A percentile compares a stretch with the other conserved stretches of the same genome.
These are phyloP conservation scores for Rhodotorula babjevae DNA, from an alignment of 768 basidiomycete genomes.

Conservation along the genomic window DNA sequence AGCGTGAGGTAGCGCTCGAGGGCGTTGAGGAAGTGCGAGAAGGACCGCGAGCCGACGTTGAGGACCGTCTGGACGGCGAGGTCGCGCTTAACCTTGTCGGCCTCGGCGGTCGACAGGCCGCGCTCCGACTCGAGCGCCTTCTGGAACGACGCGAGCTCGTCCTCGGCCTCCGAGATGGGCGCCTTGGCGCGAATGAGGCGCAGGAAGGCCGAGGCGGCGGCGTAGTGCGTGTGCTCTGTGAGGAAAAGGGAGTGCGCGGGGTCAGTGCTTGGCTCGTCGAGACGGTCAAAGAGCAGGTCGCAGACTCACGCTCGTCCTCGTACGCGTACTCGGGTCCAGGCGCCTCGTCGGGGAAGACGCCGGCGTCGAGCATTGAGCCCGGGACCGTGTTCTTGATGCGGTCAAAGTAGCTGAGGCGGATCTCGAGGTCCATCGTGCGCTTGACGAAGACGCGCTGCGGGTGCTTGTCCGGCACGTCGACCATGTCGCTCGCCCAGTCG, in stretches of 20 bases:
- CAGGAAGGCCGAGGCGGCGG: constrained; percentile 71
- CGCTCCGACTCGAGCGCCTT: constrained; percentile 62
- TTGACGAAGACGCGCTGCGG: constrained; percentile 85
- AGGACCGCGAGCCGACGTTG: constrained; percentile 86
- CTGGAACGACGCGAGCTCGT: constrained; percentile 70
- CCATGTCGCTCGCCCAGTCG: constrained; percentile 88
- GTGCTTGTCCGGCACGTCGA: constrained; percentile 62
- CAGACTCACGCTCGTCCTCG: constrained; percentile 54
- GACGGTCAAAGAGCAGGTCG: background rate
- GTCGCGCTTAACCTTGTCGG: constrained; percentile 65
- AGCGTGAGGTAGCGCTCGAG: constrained; percentile 64
- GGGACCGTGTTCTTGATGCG: constrained; percentile 85
- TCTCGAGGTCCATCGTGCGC: constrained; percentile 78
- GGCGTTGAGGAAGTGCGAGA: constrained; percentile 95
- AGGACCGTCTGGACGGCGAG: constrained; percentile 83
- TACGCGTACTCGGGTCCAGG: constrained; percentile 79
- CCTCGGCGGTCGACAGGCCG: constrained; percentile 59
- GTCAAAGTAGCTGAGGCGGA: constrained; percentile 86
- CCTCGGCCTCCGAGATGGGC: constrained; percentile 67
- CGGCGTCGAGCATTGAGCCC: constrained; percentile 68
- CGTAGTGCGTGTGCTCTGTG: constrained; percentile 65
- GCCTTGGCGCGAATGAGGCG: constrained; percentile 66
- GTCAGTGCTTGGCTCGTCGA: background rate
- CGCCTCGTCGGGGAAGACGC: constrained; percentile 63
- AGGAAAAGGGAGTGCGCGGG: constrained; percentile 43